A percentile compares a stretch with the other conserved stretches of the same genome.
Conservation (phyloP, 164 flowering plant genomes). For the Santalum album region DNA sequence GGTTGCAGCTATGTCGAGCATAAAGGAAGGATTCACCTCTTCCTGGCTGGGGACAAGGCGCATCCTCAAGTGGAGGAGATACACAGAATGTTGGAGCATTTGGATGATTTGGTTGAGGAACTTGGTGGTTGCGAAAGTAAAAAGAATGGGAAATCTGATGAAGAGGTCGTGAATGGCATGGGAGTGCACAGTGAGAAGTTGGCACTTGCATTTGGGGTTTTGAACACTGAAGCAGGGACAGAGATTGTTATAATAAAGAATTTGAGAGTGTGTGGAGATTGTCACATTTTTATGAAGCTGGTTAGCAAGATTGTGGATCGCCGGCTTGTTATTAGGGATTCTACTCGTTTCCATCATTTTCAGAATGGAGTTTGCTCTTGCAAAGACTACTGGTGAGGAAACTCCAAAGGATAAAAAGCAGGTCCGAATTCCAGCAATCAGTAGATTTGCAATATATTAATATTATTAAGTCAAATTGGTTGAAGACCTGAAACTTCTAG, state of each 20-base stretch:
- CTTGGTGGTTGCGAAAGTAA: conserved; percentile 8
- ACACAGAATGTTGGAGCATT: conserved; percentile 40
- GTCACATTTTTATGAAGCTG: conserved; percentile 64
- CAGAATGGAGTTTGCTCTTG: conserved; percentile 72
- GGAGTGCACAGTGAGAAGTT: conserved; percentile 77
- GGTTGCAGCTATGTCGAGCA: conserved; percentile 77
- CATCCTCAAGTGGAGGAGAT: conserved; percentile 63
- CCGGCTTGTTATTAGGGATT: conserved; percentile 66
- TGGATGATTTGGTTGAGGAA: conserved; percentile 39
- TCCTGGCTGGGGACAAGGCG: conserved; percentile 55
- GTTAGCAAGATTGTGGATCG: conserved; percentile 62
- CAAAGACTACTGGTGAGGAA: conserved; percentile 68
- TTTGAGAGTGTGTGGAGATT: conserved; percentile 66
- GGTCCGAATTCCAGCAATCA: too few relatives aligned
- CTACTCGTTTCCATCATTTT: conserved; percentile 86
- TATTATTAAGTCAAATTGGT: too few relatives aligned
- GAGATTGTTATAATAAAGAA: conserved; percentile 82
- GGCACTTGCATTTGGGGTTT: conserved; percentile 68
- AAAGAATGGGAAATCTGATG: conserved; percentile 14
- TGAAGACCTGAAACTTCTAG: too few relatives aligned
- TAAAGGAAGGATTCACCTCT: conserved; percentile 49
- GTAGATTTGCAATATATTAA: too few relatives aligned
- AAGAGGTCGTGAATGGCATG: conserved; percentile 11
- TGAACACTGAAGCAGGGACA: conserved; percentile 39
- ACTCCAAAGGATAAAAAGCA: not conserved